phyloP scores from a whole-genome alignment of 2,329 filamentous ascomycete genomes.

The Aureobasidium musti region DNA sequence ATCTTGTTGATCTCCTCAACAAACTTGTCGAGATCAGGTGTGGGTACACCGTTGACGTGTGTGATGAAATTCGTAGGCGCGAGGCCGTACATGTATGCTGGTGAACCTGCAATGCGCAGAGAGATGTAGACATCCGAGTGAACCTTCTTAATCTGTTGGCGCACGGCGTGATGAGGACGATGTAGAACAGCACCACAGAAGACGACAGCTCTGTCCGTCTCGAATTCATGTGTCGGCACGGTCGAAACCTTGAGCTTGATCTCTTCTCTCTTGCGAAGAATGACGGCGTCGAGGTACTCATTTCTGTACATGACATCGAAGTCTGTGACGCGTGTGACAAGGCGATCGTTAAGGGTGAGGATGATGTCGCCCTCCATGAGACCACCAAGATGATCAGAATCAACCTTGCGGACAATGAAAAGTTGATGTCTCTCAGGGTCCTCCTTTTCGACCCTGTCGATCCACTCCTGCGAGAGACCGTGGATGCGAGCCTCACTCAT shows the following conservation, averaged over 20 bases:
- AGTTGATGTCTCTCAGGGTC: conserved; percentile 94
- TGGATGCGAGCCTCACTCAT: conserved; percentile 97
- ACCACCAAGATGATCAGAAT: conserved; percentile 62
- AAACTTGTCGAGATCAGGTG: conserved; percentile 79
- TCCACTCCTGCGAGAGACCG: conserved; percentile 96
- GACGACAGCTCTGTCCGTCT: conserved; percentile 86
- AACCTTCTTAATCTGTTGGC: conserved; percentile 95
- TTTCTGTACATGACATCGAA: conserved; percentile 96
- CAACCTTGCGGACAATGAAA: conserved; percentile 95
- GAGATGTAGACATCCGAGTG: conserved; percentile 97
- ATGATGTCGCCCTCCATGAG: conserved; percentile 91
- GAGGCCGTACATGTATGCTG: conserved; percentile 85
- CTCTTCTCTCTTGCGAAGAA: conserved; percentile 83
- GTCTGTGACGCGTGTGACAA: conserved; percentile 90
- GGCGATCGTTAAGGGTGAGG: conserved; percentile 83
- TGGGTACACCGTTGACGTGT: conserved; percentile 86
- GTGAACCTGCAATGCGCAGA: conserved; percentile 77
- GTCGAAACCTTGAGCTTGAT: conserved; percentile 77
- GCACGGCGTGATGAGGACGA: conserved; percentile 89
- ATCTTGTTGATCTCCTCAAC: conserved; percentile 81
- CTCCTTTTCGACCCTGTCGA: conserved; percentile 80
- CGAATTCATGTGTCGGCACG: conserved; percentile 82
- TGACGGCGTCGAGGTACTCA: conserved; percentile 76
- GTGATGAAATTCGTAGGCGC: conserved; percentile 98
- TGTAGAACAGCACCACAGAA: conserved; percentile 96